Base-by-base conservation (phyloP, 345 rosid species). In the Salix udensis region DNA sequence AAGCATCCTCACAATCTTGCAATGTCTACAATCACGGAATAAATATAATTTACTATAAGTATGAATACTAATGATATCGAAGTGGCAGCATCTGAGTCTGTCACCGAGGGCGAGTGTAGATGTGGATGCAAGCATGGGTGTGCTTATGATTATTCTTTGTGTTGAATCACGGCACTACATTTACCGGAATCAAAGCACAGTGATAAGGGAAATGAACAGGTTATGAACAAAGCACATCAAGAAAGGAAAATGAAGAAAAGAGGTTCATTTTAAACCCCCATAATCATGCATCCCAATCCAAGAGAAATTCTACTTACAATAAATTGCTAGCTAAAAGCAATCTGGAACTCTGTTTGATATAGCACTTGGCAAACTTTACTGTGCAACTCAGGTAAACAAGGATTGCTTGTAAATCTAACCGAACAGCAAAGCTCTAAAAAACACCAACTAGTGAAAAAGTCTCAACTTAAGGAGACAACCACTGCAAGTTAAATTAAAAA, bases 1-100 rank as follows among this genome's bases (percentile, higher is more conserved):
- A 78, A 73, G 90, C 92, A 75, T 88, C 92, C 76, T 88, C 87
- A 76, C 87, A 87, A 85, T 93, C 97, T 84, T 84, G 86, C 85
- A 96, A 74, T 26, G 97, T 93, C 98, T 92, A 79, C 68, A 82
- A 70, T 44, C 36, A 76, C 18, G 44, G 48, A 76, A 40, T 52
- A 39, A 16, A 0, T 61, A 52, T 7, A 71, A 62, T 44, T 70
- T 31, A 28, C 66, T 26, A 18, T 11, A n/a, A 1, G 48, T 37
- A 37, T 44, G 21, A 69, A 24, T 44, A 21, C 16, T 4, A 44
- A 42, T 23, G 21, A 23, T 23, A 30, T 69, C 21, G 0, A 69
- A 44, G 6, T 44, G 16, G 14, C 14, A 30, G 15, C 3, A 21
- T 24, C 18, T 18, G 16, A 30, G 39, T 34, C 15, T 30, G 62